phyloP scores from a whole-genome alignment of 768 basidiomycete genomes.

The Tylopilus felleus region DNA sequence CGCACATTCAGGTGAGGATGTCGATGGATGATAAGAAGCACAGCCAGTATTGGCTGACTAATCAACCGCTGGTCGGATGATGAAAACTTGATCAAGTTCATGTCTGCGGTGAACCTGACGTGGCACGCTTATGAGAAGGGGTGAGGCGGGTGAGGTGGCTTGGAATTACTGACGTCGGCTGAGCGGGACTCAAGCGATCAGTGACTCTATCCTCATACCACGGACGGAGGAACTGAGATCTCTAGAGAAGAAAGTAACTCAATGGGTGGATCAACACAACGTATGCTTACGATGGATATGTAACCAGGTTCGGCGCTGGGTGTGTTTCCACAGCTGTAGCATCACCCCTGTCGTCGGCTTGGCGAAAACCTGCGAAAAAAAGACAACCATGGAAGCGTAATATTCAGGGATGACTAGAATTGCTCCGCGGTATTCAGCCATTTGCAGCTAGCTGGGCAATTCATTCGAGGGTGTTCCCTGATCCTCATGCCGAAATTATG shows the following conservation, averaged over 20 bases:
- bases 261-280: neutral
- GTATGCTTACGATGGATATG: neutral
- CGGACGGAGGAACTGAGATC: no score
- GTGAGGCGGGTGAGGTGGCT: neutral
- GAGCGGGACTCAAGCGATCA: no score
- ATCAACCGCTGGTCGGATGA: neutral
- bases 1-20: neutral
- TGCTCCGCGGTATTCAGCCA: constrained; percentile 15
- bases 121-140: neutral
- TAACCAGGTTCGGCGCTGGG: neutral
- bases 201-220: no score
- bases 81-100: no score
- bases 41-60: neutral
- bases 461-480: constrained; percentile 11
- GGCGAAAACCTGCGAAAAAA: neutral
- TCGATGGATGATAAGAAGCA: constrained; percentile 1
- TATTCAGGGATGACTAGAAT: neutral
- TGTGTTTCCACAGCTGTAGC: neutral
- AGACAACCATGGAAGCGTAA: neutral
- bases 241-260: no score
- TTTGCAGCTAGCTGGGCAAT: neutral
- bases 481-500: constrained; percentile 16
- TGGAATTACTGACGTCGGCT: neutral
- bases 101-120: neutral
- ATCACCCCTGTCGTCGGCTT: neutral